Base-by-base conservation (phyloP, 345 rosid genomes). In the Abelmoschus esculentus region DNA sequence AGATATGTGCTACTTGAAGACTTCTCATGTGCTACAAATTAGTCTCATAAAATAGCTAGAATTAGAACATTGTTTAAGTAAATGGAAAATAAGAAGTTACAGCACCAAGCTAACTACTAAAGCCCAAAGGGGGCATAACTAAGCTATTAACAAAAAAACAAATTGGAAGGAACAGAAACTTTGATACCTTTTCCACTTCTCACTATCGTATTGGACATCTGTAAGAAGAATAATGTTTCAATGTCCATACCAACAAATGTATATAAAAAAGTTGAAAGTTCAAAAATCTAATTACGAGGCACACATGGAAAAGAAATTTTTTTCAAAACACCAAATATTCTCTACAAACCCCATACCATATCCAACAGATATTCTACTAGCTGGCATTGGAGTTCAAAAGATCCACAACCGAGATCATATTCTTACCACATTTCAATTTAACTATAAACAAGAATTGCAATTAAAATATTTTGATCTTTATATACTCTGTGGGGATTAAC, bases 121-220 rank as follows among this genome's bases (percentile, higher is more conserved):
- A 47, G 28, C 54, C 68, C 12, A 64, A 13, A 42, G 17, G 18
- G 26, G 26, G 22, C 15, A 42, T 3, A 15, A 13, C 12, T 5
- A 19, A 54, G 3, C 59, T 54, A 54, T 42, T 22, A 22, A 22
- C 4, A 14, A 18, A 46, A 47, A n/a, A 60, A n/a, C n/a, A 46
- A 54, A 38, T 5, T 9, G 17, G 17, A 72, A 67, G 12, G 1
- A 66, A 55, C 15, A 56, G 46, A 70, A 28, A 46, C 67, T 15
- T 61, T 63, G 79, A 61, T 79, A 90, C 98, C 89, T 72, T 85
- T 85, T 74, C 84, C 77, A 70, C 83, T 78, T 82, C 82, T 86
- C 64, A 83, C 70, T 71, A 90, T 87, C 74, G 77, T 79, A 79
- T 81, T 84, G 6, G 97, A 81, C 76, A 86, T 79, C 97, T 93